A percentile compares a stretch with the other conserved stretches of the same genome.
Conservation (phyloP, 768 basidiomycete species). For the Dendrothele bispora region DNA sequence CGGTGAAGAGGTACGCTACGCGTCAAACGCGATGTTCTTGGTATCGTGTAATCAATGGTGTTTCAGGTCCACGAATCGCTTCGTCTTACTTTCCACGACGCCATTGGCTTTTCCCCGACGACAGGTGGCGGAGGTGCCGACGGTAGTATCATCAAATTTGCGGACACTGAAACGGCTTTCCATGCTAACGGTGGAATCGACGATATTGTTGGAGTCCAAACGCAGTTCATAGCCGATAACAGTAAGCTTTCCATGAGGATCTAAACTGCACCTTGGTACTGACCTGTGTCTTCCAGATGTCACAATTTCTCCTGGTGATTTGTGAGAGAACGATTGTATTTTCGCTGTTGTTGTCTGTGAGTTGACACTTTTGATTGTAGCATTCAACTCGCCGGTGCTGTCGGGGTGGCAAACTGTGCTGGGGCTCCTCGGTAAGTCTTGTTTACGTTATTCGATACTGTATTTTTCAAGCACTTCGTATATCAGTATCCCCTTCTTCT, state of each 20-base stretch:
- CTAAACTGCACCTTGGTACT: too few relatives aligned
- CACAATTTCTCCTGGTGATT: conserved; percentile 31
- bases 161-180: conserved; percentile 30
- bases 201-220: conserved; percentile 29
- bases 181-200: conserved; percentile 32
- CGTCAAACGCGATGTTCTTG: too few relatives aligned
- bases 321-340: conserved; percentile 20
- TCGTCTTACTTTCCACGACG: conserved; percentile 40
- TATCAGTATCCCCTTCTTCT: conserved; percentile 22
- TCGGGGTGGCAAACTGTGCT: conserved; percentile 18
- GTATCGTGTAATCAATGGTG: background rate
- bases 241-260: conserved; percentile 11
- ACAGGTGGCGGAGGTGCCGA: conserved; percentile 26
- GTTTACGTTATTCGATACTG: conserved; percentile 17
- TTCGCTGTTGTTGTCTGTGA: background rate
- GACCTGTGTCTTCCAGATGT: too few relatives aligned
- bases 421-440: conserved; percentile 21
- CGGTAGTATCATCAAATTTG: conserved; percentile 37
- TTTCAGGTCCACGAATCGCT: conserved; percentile 28
- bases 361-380: conserved; percentile 11
- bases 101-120: conserved; percentile 41
- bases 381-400: conserved; percentile 39
- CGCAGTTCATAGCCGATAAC: conserved; percentile 23
- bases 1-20: conserved; percentile 26
- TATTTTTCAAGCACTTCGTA: background rate